Conservation (phyloP, 129 eudicot genomes). For the Escallonia rubra region DNA sequence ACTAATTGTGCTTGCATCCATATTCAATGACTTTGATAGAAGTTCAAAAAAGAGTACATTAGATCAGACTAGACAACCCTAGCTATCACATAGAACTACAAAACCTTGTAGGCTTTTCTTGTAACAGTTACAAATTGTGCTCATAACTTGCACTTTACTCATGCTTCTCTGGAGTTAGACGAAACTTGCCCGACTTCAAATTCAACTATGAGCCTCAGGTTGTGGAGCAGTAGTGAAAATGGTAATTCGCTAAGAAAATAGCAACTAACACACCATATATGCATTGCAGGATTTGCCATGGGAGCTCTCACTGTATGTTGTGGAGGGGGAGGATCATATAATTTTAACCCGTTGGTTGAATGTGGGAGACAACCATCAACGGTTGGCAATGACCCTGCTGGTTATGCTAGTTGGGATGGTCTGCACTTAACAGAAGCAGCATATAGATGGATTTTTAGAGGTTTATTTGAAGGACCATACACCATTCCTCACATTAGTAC, state of each 20-base stretch:
- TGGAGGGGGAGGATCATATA: slow-evolving; percentile 83
- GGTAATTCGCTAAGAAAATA: too few relatives aligned
- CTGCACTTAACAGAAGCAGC: slow-evolving; percentile 67
- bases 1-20: background rate
- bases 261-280: too few relatives aligned
- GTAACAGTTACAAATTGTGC: too few relatives aligned
- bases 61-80: background rate
- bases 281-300: slow-evolving; percentile 39
- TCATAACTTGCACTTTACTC: too few relatives aligned
- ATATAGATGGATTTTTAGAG: slow-evolving; percentile 42
- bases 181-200: too few relatives aligned
- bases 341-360: slow-evolving; percentile 58
- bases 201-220: too few relatives aligned
- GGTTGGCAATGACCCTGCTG: slow-evolving; percentile 38
- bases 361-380: slow-evolving; percentile 57
- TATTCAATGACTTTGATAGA: background rate
- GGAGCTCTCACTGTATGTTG: slow-evolving; percentile 58
- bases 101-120: background rate
- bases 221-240: too few relatives aligned
- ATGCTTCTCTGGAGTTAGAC: too few relatives aligned
- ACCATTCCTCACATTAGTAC: slow-evolving; percentile 26
- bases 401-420: slow-evolving; percentile 71
- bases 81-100: background rate
- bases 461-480: slow-evolving; percentile 48
- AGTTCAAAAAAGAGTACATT: too few relatives aligned